Percentiles rank a stretch among this genome's conserved stretches.
phyloP scores from a whole-genome alignment of 768 basidiomycete species.

The Hygrocybe punicea region DNA sequence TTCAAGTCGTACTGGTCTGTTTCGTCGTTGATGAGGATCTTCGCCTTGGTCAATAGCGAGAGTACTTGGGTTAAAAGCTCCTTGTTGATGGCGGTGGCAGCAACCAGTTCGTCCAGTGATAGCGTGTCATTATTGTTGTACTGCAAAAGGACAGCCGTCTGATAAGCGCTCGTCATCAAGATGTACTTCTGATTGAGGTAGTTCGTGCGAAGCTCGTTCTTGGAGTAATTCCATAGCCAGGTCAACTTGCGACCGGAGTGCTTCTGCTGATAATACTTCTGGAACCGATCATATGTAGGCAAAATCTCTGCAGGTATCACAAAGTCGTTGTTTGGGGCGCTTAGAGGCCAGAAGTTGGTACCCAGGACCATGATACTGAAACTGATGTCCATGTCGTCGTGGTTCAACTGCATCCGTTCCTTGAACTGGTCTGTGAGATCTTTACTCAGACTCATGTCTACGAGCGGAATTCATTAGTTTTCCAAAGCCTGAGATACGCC shows the following conservation, averaged over 20 bases:
- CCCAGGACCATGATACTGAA: slow-evolving; percentile 93
- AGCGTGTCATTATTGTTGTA: slow-evolving; percentile 91
- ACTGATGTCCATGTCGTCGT: slow-evolving; percentile 83
- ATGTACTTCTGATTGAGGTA: slow-evolving; percentile 95
- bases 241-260: slow-evolving; percentile 93
- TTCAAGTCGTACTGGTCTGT: slow-evolving; percentile 90
- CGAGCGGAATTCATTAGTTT: background rate
- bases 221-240: slow-evolving; percentile 98
- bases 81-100: slow-evolving; percentile 77
- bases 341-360: slow-evolving; percentile 94
- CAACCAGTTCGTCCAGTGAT: slow-evolving; percentile 71
- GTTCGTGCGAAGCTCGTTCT: slow-evolving; percentile 92
- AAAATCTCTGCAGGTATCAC: slow-evolving; percentile 84
- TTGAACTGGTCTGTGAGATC: slow-evolving; percentile 95
- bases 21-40: slow-evolving; percentile 86
- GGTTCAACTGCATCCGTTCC: slow-evolving; percentile 83
- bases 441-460: slow-evolving; percentile 93
- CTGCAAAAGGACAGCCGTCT: slow-evolving; percentile 90
- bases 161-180: slow-evolving; percentile 91
- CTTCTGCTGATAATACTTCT: slow-evolving; percentile 88
- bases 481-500: background rate
- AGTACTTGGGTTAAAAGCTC: slow-evolving; percentile 73
- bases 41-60: slow-evolving; percentile 77
- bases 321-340: slow-evolving; percentile 79
- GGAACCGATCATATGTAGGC: slow-evolving; percentile 86